Evolutionary conservation across 179 eudicot genomes (phyloP), one percentile per base, ranked within the genome.

Genomic region (Spinacia oleracea): DNA sequence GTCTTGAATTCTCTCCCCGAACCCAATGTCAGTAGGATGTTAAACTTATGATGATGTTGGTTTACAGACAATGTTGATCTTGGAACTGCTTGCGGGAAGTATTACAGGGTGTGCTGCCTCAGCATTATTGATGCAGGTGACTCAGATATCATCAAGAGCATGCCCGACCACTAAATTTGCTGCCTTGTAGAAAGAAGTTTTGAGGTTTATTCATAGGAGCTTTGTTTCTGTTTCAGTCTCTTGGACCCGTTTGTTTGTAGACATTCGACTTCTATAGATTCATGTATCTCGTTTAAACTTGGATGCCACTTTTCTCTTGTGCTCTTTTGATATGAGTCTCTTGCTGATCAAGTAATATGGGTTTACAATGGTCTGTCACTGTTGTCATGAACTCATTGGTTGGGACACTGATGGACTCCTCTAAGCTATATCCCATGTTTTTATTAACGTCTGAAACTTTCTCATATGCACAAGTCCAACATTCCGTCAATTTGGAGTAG

Each of bases 81-180:
- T 46, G 97, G 97, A 74, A 91, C 97, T 67, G 96, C 96, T 14
- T 93, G 97, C 56, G 97, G 97, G 10, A 93, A 90, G 84, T 93
- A 90, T 80, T 90, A 74, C 85, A 88, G 98, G 34, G 97, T 93
- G 34, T 91, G 93, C 78, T 93, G 98, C 88, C 97, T 93, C 73
- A 91, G 98, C 80, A 84, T 93, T 70, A 80, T 92, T 11, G 93
- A 93, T 58, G 87, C 97, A 85, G 97, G 97, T 82, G 97, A 92
- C 81, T 92, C 92, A n/a, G 97, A 92, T 70, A 92, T 92, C 88
- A 92, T 92, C 83, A 91, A 91, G 87, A 83, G 76, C 84, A 84
- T 91, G 85, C 92, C 93, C 29, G 91, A 87, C 79, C 91, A 91
- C 73, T 91, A 79, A 87, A 63, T 40, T 27, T 66, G 46, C 55